These are phyloP conservation scores for Hypsizygus marmoreus DNA, from an alignment of 768 basidiomycete genomes.

Conservation along the genomic window DNA sequence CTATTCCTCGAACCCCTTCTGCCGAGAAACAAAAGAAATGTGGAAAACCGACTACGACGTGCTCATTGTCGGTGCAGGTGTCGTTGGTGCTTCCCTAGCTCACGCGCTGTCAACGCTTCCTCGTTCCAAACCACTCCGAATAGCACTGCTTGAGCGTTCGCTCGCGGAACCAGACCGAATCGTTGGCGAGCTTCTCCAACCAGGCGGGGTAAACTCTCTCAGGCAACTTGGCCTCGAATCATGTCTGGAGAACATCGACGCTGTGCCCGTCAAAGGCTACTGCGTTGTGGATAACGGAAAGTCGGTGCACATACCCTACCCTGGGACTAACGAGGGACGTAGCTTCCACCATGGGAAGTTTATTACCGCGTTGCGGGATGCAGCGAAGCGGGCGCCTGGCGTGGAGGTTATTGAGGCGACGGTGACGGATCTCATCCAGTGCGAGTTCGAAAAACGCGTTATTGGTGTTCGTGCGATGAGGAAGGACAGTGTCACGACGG, in stretches of 20 bases:
- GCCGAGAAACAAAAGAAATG: too few relatives aligned
- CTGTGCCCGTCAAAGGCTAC: constrained; percentile 82
- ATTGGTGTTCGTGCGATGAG: constrained; percentile 68
- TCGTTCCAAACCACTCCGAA: constrained; percentile 60
- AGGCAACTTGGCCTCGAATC: constrained; percentile 73
- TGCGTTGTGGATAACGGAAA: constrained; percentile 69
- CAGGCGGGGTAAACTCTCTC: constrained; percentile 82
- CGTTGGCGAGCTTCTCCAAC: constrained; percentile 95
- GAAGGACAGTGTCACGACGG: constrained; percentile 29
- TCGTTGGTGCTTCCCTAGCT: constrained; percentile 87
- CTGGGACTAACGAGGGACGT: constrained; percentile 67
- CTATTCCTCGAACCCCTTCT: too few relatives aligned
- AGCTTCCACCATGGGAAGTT: constrained; percentile 95
- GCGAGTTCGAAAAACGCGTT: constrained; percentile 47
- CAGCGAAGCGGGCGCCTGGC: constrained; percentile 57
- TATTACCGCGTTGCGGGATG: constrained; percentile 73
- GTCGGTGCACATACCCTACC: constrained; percentile 89
- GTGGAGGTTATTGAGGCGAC: constrained; percentile 88
- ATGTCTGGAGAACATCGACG: constrained; percentile 86
- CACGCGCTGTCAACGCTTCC: constrained; percentile 73
- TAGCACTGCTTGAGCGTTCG: constrained; percentile 89
- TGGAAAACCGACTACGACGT: constrained; percentile 71
- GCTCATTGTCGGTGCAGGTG: constrained; percentile 89
- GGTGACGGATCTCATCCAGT: constrained; percentile 73
- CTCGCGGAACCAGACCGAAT: constrained; percentile 93